Evolutionary conservation across 1,284 basidiomycete genomes (phyloP), one percentile per base, ranked within the genome.

Genomic region (Caloboletus inedulis): DNA sequence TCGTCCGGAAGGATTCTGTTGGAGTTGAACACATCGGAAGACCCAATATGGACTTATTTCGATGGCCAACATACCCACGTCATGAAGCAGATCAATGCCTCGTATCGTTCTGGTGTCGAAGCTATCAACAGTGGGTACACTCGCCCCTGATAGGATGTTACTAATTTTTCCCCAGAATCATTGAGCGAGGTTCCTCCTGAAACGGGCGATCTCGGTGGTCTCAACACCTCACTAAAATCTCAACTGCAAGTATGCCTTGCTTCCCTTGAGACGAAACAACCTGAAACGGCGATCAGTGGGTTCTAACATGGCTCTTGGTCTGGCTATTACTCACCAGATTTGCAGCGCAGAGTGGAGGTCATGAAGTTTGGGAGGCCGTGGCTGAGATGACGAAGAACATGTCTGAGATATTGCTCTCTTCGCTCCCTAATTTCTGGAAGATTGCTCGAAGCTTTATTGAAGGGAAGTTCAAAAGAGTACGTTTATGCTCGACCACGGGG

Each of bases 11-110:
- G 93, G 64, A 87, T 94, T 50, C 72, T 97, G 41, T 75, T 92
- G 52, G 94, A 98, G 59, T 72, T 98, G 54, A 89, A 89, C 61
- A 76, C 80, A 0, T 80, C 82, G 12, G 91, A 95, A 57, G 91
- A 94, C 63, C 92, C 95, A 0, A 85, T 94, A 43, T 96, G 94
- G 91, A 84, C 87, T 18, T 99, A 92, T 69, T 89, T 99, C 59
- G 96, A 98, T 63, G 85, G 87, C 51, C 95, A 98, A 60, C 94
- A 98, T 67, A 81, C 84, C 43, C 83, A 92, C 63, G 91, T 98
- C 47, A 74, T 94, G 57, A 80, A 85, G 30, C 81, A 86, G 55
- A 89, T 98, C 81, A 84, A 81, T 56, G 77, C 78, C 25, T 77
- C 85, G 0, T 89, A 87, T 68, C 77, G 79, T 36, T 73, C 77